A percentile compares a stretch with the other conserved stretches of the same genome.
Conservation (phyloP, 257 asterid species). For the Coffea canephora region DNA sequence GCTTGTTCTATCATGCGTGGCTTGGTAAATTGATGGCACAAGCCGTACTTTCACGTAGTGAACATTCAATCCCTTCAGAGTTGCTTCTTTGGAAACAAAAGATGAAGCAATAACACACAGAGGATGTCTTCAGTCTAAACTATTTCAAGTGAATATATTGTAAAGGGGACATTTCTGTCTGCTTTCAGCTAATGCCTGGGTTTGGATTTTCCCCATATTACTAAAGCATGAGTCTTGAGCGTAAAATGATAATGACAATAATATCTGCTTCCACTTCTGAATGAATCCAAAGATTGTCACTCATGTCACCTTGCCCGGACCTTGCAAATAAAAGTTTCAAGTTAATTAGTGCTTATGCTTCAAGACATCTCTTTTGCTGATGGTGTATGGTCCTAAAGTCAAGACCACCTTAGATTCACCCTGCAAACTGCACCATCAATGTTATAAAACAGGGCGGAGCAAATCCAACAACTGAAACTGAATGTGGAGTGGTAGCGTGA, state of each 20-base stretch:
- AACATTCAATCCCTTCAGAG: constrained; percentile 59
- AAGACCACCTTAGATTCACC: too few relatives aligned
- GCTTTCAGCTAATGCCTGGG: background rate
- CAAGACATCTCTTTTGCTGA: too few relatives aligned
- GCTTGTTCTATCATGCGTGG: constrained; percentile 56
- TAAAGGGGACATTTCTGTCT: background rate
- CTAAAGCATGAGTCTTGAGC: too few relatives aligned
- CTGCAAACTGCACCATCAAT: too few relatives aligned
- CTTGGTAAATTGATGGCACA: constrained; percentile 67
- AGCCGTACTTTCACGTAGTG: constrained; percentile 62
- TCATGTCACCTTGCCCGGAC: background rate
- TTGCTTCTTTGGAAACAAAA: constrained; percentile 67
- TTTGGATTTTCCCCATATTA: background rate
- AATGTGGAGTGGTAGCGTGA: too few relatives aligned
- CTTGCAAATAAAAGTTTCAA: background rate
- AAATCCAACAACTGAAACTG: too few relatives aligned
- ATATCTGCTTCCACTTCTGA: too few relatives aligned
- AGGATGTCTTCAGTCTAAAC: background rate
- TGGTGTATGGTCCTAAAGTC: too few relatives aligned
- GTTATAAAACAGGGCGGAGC: too few relatives aligned
- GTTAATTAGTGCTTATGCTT: background rate
- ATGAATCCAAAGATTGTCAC: too few relatives aligned
- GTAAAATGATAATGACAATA: too few relatives aligned
- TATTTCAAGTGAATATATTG: background rate
- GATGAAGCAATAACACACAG: background rate